Base-by-base conservation (phyloP, 2,329 filamentous ascomycete genomes). In the Thelonectria rubi region DNA sequence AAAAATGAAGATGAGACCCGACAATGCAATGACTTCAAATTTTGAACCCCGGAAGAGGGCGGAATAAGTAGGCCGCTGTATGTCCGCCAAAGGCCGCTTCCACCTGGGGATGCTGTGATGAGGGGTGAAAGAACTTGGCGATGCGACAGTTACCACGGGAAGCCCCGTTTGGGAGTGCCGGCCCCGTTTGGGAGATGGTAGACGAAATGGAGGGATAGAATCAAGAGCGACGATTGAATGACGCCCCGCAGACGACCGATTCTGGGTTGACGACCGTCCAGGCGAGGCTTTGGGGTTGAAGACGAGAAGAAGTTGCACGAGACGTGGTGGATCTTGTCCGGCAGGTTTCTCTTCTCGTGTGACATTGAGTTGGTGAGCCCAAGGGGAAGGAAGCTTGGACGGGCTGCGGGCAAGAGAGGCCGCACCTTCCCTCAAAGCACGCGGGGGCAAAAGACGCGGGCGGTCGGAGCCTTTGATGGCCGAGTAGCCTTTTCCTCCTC, bases 361-460 rank as follows among this genome's bases (percentile, higher is more conserved):
- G 67, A 69, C 65, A 37, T 62, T 71, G 67, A 71, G 26, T 30
- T 30, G 26, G 5, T 65, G 59, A 66, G 59, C 59, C 60, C 62
- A 65, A 62, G 62, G 55, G 58, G 56, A 63, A 70, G 58, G 56
- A 63, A 70, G 67, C 55, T 62, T 62, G 59, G 59, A 58, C 59
- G 21, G 43, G 42, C 18, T 55, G 50, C n/a, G 42, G 48, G 49
- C 49, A 48, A 56, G 47, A 37, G 55, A 26, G 46, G 32, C 48
- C 45, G 47, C 21, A 21, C 37, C 42, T 43, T 54, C 48, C 34
- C 21, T 40, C 51, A 14, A 46, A 54, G 46, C 55, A 49, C 62
- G 51, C 52, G 59, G 64, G 62, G 26, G 10, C 26, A 30, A 30
- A 30, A 30, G 26, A 30, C 10, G 5, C 5, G 26, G 26, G 26